phyloP scores from a whole-genome alignment of 2,329 filamentous ascomycete species.

The Torrubiella hemipterigena region DNA sequence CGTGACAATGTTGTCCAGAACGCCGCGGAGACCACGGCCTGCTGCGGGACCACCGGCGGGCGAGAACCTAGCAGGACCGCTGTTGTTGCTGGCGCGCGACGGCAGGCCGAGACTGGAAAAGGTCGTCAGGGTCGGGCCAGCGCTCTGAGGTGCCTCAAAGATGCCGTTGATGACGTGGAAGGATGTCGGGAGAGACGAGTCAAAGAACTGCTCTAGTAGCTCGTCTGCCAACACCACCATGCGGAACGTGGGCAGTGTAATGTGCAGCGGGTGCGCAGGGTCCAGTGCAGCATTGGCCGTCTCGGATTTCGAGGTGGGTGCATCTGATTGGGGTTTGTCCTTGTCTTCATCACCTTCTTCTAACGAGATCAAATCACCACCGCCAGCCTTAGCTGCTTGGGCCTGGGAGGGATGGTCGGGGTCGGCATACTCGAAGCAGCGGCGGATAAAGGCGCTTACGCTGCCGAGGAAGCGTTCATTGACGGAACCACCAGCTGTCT shows the following conservation, averaged over 20 bases:
- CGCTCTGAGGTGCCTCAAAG: slow-evolving; percentile 16
- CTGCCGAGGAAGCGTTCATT: slow-evolving; percentile 87
- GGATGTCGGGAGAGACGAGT: slow-evolving; percentile 85
- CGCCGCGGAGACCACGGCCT: slow-evolving; percentile 73
- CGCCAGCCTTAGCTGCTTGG: slow-evolving; percentile 33
- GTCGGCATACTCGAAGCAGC: slow-evolving; percentile 97
- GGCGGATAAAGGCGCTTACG: slow-evolving; percentile 87
- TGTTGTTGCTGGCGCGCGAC: slow-evolving; percentile 22
- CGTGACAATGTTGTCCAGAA: slow-evolving; percentile 93
- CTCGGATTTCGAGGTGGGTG: slow-evolving; percentile 52
- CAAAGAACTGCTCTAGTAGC: slow-evolving; percentile 91
- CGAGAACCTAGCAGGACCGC: slow-evolving; percentile 19
- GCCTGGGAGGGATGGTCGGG: slow-evolving; percentile 66
- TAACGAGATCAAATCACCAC: slow-evolving; percentile 10
- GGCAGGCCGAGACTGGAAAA: slow-evolving; percentile 62
- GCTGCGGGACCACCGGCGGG: slow-evolving; percentile 18
- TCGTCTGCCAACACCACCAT: slow-evolving; percentile 98
- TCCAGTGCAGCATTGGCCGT: slow-evolving; percentile 84
- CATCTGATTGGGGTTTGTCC: slow-evolving; percentile 38
- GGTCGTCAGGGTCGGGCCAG: slow-evolving; percentile 62
- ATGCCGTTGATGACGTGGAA: slow-evolving; percentile 72
- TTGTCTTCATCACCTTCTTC: slow-evolving; percentile 54
- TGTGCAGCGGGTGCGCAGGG: slow-evolving; percentile 84
- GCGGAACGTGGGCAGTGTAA: slow-evolving; percentile 92
- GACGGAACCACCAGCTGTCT: slow-evolving; percentile 44